Evolutionary conservation across 139 green algal species (phyloP).

Genomic region (Ulvella scutata): DNA sequence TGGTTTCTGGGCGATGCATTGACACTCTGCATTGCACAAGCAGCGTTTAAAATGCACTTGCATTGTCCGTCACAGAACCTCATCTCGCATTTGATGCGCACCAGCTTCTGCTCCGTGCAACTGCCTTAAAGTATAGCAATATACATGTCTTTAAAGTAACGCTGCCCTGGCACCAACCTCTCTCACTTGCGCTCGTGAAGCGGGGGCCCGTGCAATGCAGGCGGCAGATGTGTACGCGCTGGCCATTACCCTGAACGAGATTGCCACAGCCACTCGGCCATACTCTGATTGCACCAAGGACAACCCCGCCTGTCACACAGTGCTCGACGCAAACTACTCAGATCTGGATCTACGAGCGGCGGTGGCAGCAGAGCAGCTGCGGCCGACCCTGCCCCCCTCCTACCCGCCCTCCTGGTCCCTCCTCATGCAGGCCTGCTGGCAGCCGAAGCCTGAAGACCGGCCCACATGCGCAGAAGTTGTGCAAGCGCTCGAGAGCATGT

Average conservation of each 20-base stretch:
- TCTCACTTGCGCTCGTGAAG: too few relatives aligned
- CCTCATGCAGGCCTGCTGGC: conserved; percentile 51
- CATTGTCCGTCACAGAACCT: too few relatives aligned
- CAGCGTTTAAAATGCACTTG: too few relatives aligned
- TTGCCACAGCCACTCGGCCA: conserved; percentile 25
- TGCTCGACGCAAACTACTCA: conserved; percentile 81
- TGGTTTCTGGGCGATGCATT: too few relatives aligned
- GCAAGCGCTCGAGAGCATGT: conserved; percentile 10
- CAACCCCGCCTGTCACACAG: conserved; percentile 71
- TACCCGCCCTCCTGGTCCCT: conserved; percentile 12
- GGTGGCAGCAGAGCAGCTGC: conserved; percentile 59
- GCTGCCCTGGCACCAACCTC: too few relatives aligned
- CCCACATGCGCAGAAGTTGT: conserved; percentile 29
- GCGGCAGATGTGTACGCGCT: conserved; percentile 68
- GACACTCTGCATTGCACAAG: too few relatives aligned
- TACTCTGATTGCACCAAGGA: conserved; percentile 33
- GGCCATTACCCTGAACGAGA: conserved; percentile 55
- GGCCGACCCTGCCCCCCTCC: conserved; percentile 32
- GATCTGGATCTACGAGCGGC: conserved; percentile 66
- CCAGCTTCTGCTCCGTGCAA: too few relatives aligned
- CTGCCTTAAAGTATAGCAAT: too few relatives aligned
- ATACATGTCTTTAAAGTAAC: too few relatives aligned
- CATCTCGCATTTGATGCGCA: too few relatives aligned
- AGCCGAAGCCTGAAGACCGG: conserved; percentile 18
- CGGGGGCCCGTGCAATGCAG: conserved; percentile 4